Percentiles rank a stretch among this genome's conserved stretches.
Evolutionary conservation across 306 rosid species (phyloP).

Genomic region (Vigna nakashimae): DNA sequence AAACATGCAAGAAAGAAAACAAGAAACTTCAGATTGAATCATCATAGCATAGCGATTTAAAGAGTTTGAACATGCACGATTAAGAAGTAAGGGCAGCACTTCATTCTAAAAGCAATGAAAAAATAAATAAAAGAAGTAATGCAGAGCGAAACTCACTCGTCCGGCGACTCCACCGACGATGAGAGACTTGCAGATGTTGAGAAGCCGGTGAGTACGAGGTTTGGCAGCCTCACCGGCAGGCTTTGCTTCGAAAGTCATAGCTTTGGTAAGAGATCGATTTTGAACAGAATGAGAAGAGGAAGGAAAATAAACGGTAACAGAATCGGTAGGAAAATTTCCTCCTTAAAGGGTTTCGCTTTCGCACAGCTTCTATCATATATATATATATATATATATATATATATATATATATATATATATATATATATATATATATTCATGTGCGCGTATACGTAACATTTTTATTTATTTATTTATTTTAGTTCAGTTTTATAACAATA

Average conservation of each 20-base stretch:
- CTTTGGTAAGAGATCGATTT: neutral
- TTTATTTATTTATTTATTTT: neutral
- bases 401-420: too few species aligned
- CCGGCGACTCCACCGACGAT: constrained; percentile 82
- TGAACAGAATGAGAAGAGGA: neutral
- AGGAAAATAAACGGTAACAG: neutral
- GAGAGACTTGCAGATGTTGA: constrained; percentile 70
- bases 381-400: too few species aligned
- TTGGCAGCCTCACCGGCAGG: constrained; percentile 52
- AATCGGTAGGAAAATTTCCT: too few species aligned
- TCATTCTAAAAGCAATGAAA: neutral
- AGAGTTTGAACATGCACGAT: neutral
- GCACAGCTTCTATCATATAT: neutral
- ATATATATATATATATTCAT: neutral
- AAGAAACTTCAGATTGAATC: too few species aligned
- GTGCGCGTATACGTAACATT: neutral
- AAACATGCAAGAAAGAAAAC: neutral
- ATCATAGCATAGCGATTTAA: too few species aligned
- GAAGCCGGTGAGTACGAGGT: constrained; percentile 55
- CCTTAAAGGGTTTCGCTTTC: too few species aligned
- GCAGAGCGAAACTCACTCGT: constrained; percentile 57
- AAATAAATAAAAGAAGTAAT: neutral
- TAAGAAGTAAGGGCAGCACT: neutral
- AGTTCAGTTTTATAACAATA: too few species aligned
- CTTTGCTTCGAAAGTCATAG: constrained; percentile 58